These are phyloP conservation scores for Ophiostoma novo-ulmi DNA, from an alignment of 2,329 filamentous ascomycete genomes.

Conservation along the genomic window DNA sequence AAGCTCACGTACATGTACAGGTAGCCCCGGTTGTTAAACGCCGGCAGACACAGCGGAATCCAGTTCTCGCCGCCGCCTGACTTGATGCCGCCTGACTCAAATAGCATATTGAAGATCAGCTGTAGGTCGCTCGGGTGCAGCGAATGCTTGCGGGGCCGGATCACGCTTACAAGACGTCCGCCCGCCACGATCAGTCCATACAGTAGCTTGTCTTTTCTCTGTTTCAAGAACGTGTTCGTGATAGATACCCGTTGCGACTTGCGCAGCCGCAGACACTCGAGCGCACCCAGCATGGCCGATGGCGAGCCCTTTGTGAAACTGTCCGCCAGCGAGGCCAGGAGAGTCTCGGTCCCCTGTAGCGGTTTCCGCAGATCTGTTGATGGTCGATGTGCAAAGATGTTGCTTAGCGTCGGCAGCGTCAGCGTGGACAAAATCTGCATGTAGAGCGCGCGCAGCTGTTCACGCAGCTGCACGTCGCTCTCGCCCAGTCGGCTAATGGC, in stretches of 20 bases:
- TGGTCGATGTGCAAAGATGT: conserved; percentile 82
- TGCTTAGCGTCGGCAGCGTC: conserved; percentile 78
- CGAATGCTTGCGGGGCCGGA: conserved; percentile 89
- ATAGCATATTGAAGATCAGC: conserved; percentile 98
- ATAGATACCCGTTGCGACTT: conserved; percentile 83
- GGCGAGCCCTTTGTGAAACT: conserved; percentile 91
- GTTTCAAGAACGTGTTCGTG: conserved; percentile 79
- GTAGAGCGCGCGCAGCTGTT: conserved; percentile 88
- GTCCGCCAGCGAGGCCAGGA: conserved; percentile 87
- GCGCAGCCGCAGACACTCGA: conserved; percentile 88
- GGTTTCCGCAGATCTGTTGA: conserved; percentile 91
- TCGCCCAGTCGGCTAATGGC: conserved; percentile 90
- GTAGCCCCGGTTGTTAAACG: conserved; percentile 95
- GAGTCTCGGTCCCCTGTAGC: conserved; percentile 81
- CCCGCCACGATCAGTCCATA: conserved; percentile 93
- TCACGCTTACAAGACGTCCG: conserved; percentile 87
- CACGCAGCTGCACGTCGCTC: conserved; percentile 79
- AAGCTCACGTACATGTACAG: conserved; percentile 99
- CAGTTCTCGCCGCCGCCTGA: conserved; percentile 90
- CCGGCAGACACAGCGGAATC: conserved; percentile 92
- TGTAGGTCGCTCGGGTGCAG: conserved; percentile 93
- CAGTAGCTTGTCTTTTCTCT: conserved; percentile 69
- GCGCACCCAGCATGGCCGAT: conserved; percentile 77
- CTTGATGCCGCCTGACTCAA: conserved; percentile 87
- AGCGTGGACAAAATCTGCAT: conserved; percentile 97